Evolutionary conservation across 139 green algal genomes (phyloP).

Genomic region (Tetradesmus obliquus): DNA sequence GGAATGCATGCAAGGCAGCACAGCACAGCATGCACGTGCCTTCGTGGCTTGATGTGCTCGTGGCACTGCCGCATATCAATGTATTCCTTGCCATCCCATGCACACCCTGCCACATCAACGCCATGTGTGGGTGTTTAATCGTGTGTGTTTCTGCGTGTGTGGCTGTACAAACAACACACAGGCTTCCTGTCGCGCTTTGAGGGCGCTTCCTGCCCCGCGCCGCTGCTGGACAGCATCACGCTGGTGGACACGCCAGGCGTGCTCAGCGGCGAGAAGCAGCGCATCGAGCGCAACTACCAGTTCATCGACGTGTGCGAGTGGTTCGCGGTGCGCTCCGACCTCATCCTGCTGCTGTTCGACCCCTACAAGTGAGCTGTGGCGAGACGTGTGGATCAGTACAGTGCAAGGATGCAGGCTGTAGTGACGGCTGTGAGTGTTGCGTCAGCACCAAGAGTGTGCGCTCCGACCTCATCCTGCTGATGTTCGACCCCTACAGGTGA

Average conservation of each 20-base stretch:
- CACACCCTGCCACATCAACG: background rate
- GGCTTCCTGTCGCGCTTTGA: slow-evolving; percentile 97
- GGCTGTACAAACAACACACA: slow-evolving; percentile 31
- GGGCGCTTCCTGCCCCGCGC: slow-evolving; percentile 78
- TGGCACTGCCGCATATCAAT: too few relatives aligned
- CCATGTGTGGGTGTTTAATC: too few relatives aligned
- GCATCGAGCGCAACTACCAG: slow-evolving; percentile 95
- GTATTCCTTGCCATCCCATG: too few relatives aligned
- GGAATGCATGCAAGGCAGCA: background rate
- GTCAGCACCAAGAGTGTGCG: slow-evolving; percentile 52
- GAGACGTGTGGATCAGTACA: slow-evolving; percentile 59
- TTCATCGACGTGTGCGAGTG: slow-evolving; percentile 93
- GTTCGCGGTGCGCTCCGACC: slow-evolving; percentile 94
- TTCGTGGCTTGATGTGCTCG: too few relatives aligned
- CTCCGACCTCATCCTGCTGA: slow-evolving; percentile 96
- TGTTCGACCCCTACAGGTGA: slow-evolving; percentile 98
- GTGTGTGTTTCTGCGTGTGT: background rate
- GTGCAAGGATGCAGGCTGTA: background rate
- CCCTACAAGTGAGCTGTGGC: slow-evolving; percentile 84
- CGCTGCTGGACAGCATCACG: slow-evolving; percentile 92
- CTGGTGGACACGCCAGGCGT: slow-evolving; percentile 96
- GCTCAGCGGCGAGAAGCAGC: slow-evolving; percentile 96
- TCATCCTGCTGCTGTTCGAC: slow-evolving; percentile 99
- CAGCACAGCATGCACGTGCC: too few relatives aligned
- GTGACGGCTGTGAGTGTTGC: too few relatives aligned